Evolutionary conservation across 2,329 filamentous ascomycete genomes (phyloP).

Genomic region (Paramyrothecium roridum): DNA sequence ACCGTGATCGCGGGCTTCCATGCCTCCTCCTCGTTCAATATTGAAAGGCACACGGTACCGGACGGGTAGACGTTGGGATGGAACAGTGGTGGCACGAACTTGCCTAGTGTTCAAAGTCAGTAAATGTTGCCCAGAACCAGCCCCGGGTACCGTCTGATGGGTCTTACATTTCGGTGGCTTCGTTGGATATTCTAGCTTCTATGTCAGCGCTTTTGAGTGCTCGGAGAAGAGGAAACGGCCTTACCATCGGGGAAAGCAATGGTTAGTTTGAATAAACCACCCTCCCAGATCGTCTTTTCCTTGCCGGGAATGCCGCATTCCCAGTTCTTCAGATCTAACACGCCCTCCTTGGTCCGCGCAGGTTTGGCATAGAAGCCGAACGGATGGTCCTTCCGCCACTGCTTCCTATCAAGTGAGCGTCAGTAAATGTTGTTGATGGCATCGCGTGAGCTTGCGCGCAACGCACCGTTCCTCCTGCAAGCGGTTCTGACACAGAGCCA

Average conservation of each 20-base stretch:
- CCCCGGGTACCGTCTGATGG: not conserved
- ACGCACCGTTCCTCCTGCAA: conserved; percentile 83
- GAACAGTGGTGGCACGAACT: conserved; percentile 93
- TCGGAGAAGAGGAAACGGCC: conserved; percentile 21
- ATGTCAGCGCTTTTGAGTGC: conserved; percentile 1
- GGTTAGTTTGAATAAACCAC: conserved; percentile 92
- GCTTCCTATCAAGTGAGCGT: conserved; percentile 60
- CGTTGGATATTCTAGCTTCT: conserved; percentile 80
- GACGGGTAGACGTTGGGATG: conserved; percentile 99
- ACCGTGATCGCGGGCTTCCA: conserved; percentile 99
- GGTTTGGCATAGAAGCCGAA: conserved; percentile 97
- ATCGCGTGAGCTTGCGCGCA: not conserved
- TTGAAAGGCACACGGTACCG: conserved; percentile 94
- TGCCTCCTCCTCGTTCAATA: conserved; percentile 95
- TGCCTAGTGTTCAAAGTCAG: conserved; percentile 58
- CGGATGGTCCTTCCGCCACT: conserved; percentile 95
- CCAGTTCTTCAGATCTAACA: conserved; percentile 92
- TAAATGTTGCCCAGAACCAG: not conserved
- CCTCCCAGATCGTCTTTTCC: conserved; percentile 95
- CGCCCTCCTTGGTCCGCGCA: conserved; percentile 71
- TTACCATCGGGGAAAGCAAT: conserved; percentile 90
- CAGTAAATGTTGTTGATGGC: not conserved
- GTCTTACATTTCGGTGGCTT: conserved; percentile 94
- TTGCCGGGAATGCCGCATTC: conserved; percentile 96
- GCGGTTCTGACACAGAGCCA: conserved; percentile 87